Conservation (phyloP, 257 asterid genomes). For the Petunia secreta region DNA sequence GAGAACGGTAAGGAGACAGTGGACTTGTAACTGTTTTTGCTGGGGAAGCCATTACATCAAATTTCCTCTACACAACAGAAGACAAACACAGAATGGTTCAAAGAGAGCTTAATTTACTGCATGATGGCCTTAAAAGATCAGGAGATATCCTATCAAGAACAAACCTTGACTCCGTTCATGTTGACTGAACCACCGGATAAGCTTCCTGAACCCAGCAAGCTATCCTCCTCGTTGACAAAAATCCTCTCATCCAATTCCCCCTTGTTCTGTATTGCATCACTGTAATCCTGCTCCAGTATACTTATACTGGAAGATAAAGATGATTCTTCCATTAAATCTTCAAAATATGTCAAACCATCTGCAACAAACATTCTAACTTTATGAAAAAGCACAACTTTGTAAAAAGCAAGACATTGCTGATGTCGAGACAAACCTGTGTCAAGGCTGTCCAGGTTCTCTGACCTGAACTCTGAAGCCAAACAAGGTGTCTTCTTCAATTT, state of each 20-base stretch:
- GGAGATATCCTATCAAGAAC: conserved; percentile 13
- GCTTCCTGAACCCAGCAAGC: conserved; percentile 87
- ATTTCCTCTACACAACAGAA: conserved; percentile 62
- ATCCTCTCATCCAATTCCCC: conserved; percentile 92
- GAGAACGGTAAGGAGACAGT: conserved; percentile 77
- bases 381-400: background rate
- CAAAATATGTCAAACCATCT: conserved; percentile 79
- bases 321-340: conserved; percentile 77
- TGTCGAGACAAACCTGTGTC: conserved; percentile 56
- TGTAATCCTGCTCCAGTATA: conserved; percentile 73
- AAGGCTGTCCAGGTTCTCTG: conserved; percentile 58
- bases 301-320: conserved; percentile 54
- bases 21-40: conserved; percentile 78
- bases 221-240: conserved; percentile 74
- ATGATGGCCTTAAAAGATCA: background rate
- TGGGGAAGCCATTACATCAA: conserved; percentile 78
- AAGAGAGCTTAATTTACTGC: background rate
- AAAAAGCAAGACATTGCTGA: background rate
- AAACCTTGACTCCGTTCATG: conserved; percentile 52
- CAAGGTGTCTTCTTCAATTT: conserved; percentile 60
- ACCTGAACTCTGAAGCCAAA: conserved; percentile 63
- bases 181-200: conserved; percentile 71
- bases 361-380: conserved; percentile 36
- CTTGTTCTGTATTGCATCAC: conserved; percentile 51
- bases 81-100: conserved; percentile 19